Evolutionary conservation across 2,329 filamentous ascomycete species (phyloP), one percentile per base, ranked within the genome.

Genomic region (Colletotrichum sojae): DNA sequence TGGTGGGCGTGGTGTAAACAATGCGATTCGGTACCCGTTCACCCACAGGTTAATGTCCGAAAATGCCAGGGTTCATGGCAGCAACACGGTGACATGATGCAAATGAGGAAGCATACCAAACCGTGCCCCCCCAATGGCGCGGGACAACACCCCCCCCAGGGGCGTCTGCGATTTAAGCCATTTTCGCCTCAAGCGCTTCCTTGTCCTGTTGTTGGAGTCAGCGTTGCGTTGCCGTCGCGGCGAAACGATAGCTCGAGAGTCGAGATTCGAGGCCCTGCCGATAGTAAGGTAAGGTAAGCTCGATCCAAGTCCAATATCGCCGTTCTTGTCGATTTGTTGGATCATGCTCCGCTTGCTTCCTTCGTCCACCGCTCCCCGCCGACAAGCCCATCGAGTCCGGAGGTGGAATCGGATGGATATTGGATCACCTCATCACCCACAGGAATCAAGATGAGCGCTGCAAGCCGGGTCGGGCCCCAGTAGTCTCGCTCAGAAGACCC

Each of bases 11-110:
- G 31, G 20, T 58, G 67, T 63, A 63, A 70, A 68, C 53, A 63
- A 63, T 40, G 64, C 52, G 64, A 36, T 18, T 61, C 43, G 45
- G 56, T 69, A 63, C 58, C 64, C 67, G 68, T 70, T 61, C 67
- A 56, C 51, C 67, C 67, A 69, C 63, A 70, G 40, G 22, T 70
- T 70, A 69, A 70, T 70, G 58, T 63, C 67, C 67, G 67, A 70
- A 59, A 48, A 63, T 70, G 52, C 67, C 67, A 69, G 67, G 67
- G 52, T 68, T 68, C 53, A 46, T 49, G 46, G 63, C 43, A 46
- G 46, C 31, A 70, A 58, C 52, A 68, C 54, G 46, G 49, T 22
- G 58, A 56, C 43, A 61, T 62, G 52, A 58, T 66, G 63, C 63
- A 70, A 70, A 68, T 63, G 45, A 63, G 39, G 40, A 39, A 70